Percentiles rank a stretch among this genome's conserved stretches.
These are phyloP conservation scores for Ophiocordyceps sinensis DNA, from an alignment of 2,329 filamentous ascomycete species.

Conservation along the genomic window DNA sequence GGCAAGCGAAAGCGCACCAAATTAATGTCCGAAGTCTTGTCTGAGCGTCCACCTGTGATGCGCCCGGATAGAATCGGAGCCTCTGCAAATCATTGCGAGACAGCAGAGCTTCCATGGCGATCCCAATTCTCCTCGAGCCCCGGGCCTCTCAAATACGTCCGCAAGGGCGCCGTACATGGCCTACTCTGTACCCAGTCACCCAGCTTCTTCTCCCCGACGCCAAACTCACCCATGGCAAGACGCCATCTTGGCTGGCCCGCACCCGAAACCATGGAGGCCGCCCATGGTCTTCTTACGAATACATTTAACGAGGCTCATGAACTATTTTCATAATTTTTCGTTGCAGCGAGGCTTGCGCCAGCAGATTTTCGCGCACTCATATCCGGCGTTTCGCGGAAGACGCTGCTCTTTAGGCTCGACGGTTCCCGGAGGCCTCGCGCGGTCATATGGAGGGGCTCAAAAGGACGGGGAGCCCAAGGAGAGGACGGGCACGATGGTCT, in stretches of 20 bases:
- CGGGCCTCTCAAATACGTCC: too few relatives aligned
- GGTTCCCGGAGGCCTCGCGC: constrained; percentile 5
- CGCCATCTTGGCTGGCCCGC: neutral
- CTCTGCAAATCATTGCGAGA: neutral
- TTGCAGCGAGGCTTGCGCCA: constrained; percentile 1
- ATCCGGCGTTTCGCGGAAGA: constrained; percentile 8
- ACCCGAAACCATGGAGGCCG: neutral
- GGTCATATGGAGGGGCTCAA: neutral
- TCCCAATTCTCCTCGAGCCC: too few relatives aligned
- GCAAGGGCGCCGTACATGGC: too few relatives aligned
- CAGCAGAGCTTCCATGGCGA: too few relatives aligned
- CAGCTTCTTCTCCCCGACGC: too few relatives aligned
- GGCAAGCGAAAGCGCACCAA: neutral
- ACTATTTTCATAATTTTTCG: constrained; percentile 3
- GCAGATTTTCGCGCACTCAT: constrained; percentile 3
- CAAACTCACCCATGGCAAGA: neutral
- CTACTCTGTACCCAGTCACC: too few relatives aligned
- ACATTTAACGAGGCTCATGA: constrained; percentile 5
- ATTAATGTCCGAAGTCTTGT: neutral
- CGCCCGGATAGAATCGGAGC: neutral
- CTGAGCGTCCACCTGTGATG: neutral
- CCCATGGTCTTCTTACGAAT: neutral
- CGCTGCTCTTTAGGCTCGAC: constrained; percentile 4
- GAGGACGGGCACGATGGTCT: neutral
- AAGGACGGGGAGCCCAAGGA: neutral